Percentiles rank a stretch among this genome's conserved stretches.
Conservation (phyloP, 345 rosid species). For the Sonneratia caseolaris region DNA sequence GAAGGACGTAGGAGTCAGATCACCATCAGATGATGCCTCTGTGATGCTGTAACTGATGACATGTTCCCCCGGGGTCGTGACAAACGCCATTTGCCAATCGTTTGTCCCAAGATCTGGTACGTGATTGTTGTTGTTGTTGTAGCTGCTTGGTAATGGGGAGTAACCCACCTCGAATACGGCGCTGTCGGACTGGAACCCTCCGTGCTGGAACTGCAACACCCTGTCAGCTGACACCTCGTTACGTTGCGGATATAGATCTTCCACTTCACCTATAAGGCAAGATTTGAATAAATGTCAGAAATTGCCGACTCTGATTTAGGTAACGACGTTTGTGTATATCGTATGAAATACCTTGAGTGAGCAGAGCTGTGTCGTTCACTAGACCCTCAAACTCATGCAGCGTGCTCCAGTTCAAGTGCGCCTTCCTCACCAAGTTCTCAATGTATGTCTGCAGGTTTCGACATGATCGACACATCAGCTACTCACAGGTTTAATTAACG, state of each 20-base stretch:
- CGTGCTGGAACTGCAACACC: not conserved
- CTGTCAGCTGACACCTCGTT: slow-evolving; percentile 5
- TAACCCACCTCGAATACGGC: not conserved
- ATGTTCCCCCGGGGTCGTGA: slow-evolving; percentile 11
- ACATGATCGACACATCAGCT: not conserved
- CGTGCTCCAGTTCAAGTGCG: slow-evolving; percentile 39
- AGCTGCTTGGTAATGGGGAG: not conserved
- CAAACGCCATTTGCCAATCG: slow-evolving; percentile 21
- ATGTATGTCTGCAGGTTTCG: slow-evolving; percentile 28
- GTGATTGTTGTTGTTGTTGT: not conserved
- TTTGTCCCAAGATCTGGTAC: not conserved
- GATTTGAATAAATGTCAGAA: not conserved
- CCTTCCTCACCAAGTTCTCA: slow-evolving; percentile 45
- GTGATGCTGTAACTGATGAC: slow-evolving; percentile 19
- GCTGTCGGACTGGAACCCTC: not conserved
- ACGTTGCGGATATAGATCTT: slow-evolving; percentile 28
- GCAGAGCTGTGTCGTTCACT: slow-evolving; percentile 31
- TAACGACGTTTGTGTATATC: too few relatives aligned
- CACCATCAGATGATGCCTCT: slow-evolving; percentile 35
- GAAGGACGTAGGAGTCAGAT: slow-evolving; percentile 26
- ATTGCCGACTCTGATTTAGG: not conserved
- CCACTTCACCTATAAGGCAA: slow-evolving; percentile 23
- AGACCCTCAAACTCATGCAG: slow-evolving; percentile 38
- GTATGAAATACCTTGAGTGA: slow-evolving; percentile 39
- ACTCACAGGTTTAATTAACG: not conserved